Percentiles rank a stretch among this genome's conserved stretches.
Evolutionary conservation across 768 basidiomycete genomes (phyloP).

Genomic region (Arthromyces matolae): DNA sequence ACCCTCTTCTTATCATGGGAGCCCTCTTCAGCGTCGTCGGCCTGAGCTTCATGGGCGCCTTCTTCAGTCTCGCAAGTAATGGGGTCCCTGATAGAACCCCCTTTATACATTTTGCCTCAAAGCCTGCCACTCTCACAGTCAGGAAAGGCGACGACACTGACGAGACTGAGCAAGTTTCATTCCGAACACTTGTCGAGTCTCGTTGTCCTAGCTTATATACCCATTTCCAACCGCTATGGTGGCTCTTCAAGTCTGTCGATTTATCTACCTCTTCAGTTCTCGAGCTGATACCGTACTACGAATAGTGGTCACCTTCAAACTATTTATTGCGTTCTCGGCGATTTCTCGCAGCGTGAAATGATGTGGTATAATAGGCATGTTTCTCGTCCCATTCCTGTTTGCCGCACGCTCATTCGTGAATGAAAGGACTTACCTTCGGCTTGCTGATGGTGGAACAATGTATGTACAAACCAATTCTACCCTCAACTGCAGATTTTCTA

Average conservation of each 20-base stretch:
- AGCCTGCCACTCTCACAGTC: slow-evolving; percentile 34
- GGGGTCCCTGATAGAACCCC: slow-evolving; percentile 21
- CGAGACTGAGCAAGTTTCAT: slow-evolving; percentile 34
- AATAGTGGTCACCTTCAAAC: slow-evolving; percentile 64
- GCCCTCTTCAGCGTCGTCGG: slow-evolving; percentile 26
- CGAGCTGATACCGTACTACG: not conserved
- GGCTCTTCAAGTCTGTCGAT: slow-evolving; percentile 43
- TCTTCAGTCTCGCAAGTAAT: slow-evolving; percentile 22
- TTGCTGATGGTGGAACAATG: slow-evolving; percentile 65
- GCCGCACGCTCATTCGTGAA: not conserved
- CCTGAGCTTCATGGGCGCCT: slow-evolving; percentile 32
- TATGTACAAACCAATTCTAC: slow-evolving; percentile 27
- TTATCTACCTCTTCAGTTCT: not conserved
- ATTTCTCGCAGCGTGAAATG: slow-evolving; percentile 54
- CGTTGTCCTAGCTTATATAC: slow-evolving; percentile 41
- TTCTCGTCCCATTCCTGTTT: not conserved
- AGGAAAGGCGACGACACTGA: slow-evolving; percentile 27
- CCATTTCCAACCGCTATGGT: slow-evolving; percentile 45
- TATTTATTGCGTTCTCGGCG: slow-evolving; percentile 53
- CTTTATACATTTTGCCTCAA: slow-evolving; percentile 36
- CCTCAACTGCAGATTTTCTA: not conserved
- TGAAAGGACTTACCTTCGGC: slow-evolving; percentile 43
- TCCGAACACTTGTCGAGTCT: slow-evolving; percentile 36
- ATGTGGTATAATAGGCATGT: slow-evolving; percentile 55
- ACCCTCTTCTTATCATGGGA: slow-evolving; percentile 20